phyloP scores from a whole-genome alignment of 495 filamentous ascomycete species.

The Cairneyella variabilis region DNA sequence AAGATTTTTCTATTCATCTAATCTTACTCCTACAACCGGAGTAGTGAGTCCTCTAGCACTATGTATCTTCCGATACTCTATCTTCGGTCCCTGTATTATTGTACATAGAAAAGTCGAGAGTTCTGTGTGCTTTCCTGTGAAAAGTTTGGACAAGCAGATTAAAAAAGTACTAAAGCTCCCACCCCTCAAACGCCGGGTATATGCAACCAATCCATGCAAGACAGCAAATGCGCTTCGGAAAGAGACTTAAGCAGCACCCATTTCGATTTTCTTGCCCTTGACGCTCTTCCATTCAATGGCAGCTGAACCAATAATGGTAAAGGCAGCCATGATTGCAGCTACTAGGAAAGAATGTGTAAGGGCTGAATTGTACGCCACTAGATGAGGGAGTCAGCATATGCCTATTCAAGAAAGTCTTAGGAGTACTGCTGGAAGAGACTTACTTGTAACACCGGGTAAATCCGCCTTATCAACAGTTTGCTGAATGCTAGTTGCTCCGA shows the following conservation, averaged over 20 bases:
- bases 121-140: not conserved
- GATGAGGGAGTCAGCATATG: too few relatives aligned
- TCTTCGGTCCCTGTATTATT: slow-evolving; percentile 3
- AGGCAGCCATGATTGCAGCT: slow-evolving; percentile 55
- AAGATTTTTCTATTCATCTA: too few relatives aligned
- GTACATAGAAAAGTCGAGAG: not conserved
- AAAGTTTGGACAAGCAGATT: not conserved
- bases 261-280: slow-evolving; percentile 77
- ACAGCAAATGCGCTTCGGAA: too few relatives aligned
- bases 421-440: too few relatives aligned
- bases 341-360: slow-evolving; percentile 68
- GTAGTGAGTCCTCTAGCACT: too few relatives aligned
- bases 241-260: slow-evolving; percentile 42
- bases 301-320: slow-evolving; percentile 57
- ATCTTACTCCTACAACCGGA: too few relatives aligned
- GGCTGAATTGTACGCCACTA: slow-evolving; percentile 69
- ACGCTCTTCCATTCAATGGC: slow-evolving; percentile 77
- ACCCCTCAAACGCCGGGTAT: not conserved
- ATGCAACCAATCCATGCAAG: not conserved
- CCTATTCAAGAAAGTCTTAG: too few relatives aligned
- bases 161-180: not conserved
- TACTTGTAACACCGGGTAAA: slow-evolving; percentile 52
- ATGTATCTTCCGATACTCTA: too few relatives aligned
- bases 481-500: slow-evolving; percentile 50
- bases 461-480: slow-evolving; percentile 37